phyloP scores from a whole-genome alignment of 768 basidiomycete species.

The Coprinopsis strossmayeri region DNA sequence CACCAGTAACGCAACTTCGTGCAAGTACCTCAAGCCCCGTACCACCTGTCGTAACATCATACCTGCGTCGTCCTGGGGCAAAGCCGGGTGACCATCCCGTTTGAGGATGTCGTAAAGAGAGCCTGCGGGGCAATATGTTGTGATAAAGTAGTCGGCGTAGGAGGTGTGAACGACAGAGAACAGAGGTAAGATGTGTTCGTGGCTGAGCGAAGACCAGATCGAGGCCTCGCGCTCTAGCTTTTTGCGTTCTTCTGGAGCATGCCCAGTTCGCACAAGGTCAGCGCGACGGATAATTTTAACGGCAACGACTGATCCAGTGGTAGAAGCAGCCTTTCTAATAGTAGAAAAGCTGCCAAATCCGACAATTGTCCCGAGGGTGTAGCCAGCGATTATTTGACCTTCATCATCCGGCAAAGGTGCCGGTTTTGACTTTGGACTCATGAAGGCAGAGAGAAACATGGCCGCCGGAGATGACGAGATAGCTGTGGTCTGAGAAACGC shows the following conservation, averaged over 20 bases:
- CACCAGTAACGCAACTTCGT: slow-evolving; percentile 67
- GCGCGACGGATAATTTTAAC: slow-evolving; percentile 75
- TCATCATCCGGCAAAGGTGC: slow-evolving; percentile 52
- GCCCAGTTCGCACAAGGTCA: slow-evolving; percentile 45
- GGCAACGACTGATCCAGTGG: slow-evolving; percentile 64
- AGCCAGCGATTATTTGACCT: slow-evolving; percentile 62
- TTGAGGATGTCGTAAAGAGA: slow-evolving; percentile 80
- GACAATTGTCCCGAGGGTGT: slow-evolving; percentile 68
- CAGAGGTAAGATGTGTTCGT: slow-evolving; percentile 84
- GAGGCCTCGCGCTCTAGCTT: slow-evolving; percentile 64
- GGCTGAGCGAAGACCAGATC: slow-evolving; percentile 71
- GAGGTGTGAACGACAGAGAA: slow-evolving; percentile 55
- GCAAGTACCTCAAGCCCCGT: slow-evolving; percentile 75
- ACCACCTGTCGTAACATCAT: slow-evolving; percentile 87
- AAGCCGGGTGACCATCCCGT: slow-evolving; percentile 57
- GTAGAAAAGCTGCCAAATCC: slow-evolving; percentile 80
- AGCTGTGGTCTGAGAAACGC: slow-evolving; percentile 5
- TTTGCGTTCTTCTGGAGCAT: slow-evolving; percentile 41
- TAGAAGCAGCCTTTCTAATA: slow-evolving; percentile 61
- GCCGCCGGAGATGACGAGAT: slow-evolving; percentile 60
- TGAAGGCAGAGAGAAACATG: slow-evolving; percentile 65
- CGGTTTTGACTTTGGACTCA: slow-evolving; percentile 26
- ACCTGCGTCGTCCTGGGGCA: slow-evolving; percentile 73
- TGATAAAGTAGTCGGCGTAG: slow-evolving; percentile 76
- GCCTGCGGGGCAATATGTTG: slow-evolving; percentile 77